Conservation (phyloP, 176 grass and related monocot species). For the Oryza coarctata region DNA sequence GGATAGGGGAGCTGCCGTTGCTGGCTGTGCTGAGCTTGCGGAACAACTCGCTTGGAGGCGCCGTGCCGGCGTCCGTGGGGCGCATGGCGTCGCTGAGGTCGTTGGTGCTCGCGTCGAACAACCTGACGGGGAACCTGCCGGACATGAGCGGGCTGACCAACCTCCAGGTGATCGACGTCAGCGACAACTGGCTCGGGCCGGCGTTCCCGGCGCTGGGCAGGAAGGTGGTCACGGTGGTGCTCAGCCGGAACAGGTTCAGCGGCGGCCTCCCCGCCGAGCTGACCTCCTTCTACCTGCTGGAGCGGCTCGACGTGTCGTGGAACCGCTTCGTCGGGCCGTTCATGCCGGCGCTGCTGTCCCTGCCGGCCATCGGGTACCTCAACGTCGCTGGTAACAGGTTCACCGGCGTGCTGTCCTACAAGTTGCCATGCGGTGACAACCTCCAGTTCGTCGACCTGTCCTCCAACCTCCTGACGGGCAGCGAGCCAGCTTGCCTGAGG, state of each 20-base stretch:
- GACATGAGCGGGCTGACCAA: conserved; percentile 53
- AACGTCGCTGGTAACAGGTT: conserved; percentile 78
- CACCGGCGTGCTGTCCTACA: conserved; percentile 73
- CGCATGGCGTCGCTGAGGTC: conserved; percentile 56
- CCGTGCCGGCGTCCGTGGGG: conserved; percentile 60
- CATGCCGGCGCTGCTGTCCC: conserved; percentile 56
- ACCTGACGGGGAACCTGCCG: conserved; percentile 66
- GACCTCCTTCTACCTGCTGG: conserved; percentile 57
- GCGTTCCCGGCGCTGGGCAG: conserved; percentile 69
- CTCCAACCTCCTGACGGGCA: conserved; percentile 72
- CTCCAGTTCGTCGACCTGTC: conserved; percentile 79
- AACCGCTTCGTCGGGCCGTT: conserved; percentile 86
- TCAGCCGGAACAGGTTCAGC: conserved; percentile 71
- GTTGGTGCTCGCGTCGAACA: conserved; percentile 76
- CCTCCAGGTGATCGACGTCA: conserved; percentile 74
- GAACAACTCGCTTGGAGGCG: conserved; percentile 71
- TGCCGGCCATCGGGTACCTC: conserved; percentile 69
- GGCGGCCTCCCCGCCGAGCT: conserved; percentile 54
- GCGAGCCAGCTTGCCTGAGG: conserved; percentile 58
- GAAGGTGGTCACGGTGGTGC: conserved; percentile 69
- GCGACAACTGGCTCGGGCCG: conserved; percentile 70
- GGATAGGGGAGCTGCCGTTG: conserved; percentile 49
- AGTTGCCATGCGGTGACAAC: conserved; percentile 61
- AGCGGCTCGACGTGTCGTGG: conserved; percentile 70
- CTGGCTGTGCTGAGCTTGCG: conserved; percentile 71